Base-by-base conservation (phyloP, 1,284 basidiomycete species). In the Melampsora medusae region DNA sequence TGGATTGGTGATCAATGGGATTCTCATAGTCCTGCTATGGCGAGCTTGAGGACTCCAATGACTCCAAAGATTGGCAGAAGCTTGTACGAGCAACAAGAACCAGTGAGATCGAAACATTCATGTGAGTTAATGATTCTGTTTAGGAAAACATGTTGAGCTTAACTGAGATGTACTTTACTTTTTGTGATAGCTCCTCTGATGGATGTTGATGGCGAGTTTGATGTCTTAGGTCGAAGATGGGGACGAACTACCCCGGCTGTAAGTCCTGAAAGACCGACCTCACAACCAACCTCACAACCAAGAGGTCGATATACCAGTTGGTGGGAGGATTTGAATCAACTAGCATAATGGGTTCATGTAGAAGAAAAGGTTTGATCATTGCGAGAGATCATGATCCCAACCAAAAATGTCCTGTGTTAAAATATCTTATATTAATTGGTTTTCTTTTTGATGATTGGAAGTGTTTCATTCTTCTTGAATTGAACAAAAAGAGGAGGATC, bases 1-100 rank as follows among this genome's bases (percentile, higher is more conserved):
- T 56, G 53, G 53, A 56, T 56, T 56, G 53, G 53, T 22, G 53
- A 56, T 56, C 53, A 56, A 22, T 56, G 53, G 53, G 53, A 56
- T 22, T 28, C n/a, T 22, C 53, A 28, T 28, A 56, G 53, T 28
- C 53, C 53, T 56, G n/a, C 53, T 56, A 56, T 56, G 53, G 53
- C 22, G n/a, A 56, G 53, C 53, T 56, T 56, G 28, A 28, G n/a
- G n/a, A 28, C 19, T 22, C 53, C 53, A 22, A n/a, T 56, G n/a
- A 56, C 53, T 22, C 53, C 53, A 28, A 56, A 22, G 16, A 1
- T 56, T 56, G 53, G 42, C 42, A 46, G 12, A 56, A 22, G 53
- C 53, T 56, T 56, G 28, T 56, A 56, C 1, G 28, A 22, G 22
- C 7, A 19, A 22, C 53, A 56, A 56, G 22, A 56, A 56, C n/a